Conservation (phyloP, 768 basidiomycete genomes). For the Omphalotus guepiniiformis region DNA sequence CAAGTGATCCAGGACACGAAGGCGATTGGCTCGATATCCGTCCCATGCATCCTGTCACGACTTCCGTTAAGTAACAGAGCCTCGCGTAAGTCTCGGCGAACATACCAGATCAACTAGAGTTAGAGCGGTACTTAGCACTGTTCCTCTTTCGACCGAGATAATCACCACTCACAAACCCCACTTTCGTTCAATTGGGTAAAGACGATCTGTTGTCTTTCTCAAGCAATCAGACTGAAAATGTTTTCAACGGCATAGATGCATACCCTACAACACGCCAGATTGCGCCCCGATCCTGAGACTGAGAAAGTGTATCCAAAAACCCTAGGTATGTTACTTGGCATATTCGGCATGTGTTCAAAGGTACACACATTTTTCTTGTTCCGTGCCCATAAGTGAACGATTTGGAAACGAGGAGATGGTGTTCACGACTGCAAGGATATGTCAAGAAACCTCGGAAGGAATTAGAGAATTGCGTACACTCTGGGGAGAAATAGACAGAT, state of each 20-base stretch:
- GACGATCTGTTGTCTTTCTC: slow-evolving; percentile 49
- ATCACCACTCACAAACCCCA: slow-evolving; percentile 33
- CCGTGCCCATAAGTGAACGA: slow-evolving; percentile 51
- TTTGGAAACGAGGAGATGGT: slow-evolving; percentile 36
- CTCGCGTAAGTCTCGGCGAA: background rate
- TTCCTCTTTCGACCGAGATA: too few species aligned
- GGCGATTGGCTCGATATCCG: slow-evolving; percentile 53
- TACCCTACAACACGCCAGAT: slow-evolving; percentile 54
- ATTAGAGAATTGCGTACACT: background rate
- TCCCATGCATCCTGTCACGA: slow-evolving; percentile 49
- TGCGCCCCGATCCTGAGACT: slow-evolving; percentile 43
- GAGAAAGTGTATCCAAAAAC: slow-evolving; percentile 42
- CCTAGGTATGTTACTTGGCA: slow-evolving; percentile 27
- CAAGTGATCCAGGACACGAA: slow-evolving; percentile 48
- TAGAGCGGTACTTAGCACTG: background rate
- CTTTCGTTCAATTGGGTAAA: slow-evolving; percentile 44
- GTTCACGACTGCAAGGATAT: slow-evolving; percentile 41
- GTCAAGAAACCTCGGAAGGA: too few species aligned
- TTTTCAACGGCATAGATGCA: background rate
- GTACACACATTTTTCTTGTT: slow-evolving; percentile 49
- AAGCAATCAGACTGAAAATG: background rate
- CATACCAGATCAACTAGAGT: slow-evolving; percentile 22
- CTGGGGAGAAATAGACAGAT: background rate
- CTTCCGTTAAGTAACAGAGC: background rate
- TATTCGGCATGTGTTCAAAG: background rate